Evolutionary conservation across 2,329 filamentous ascomycete species (phyloP), one percentile per base, ranked within the genome.

Genomic region (Exophiala sp.): DNA sequence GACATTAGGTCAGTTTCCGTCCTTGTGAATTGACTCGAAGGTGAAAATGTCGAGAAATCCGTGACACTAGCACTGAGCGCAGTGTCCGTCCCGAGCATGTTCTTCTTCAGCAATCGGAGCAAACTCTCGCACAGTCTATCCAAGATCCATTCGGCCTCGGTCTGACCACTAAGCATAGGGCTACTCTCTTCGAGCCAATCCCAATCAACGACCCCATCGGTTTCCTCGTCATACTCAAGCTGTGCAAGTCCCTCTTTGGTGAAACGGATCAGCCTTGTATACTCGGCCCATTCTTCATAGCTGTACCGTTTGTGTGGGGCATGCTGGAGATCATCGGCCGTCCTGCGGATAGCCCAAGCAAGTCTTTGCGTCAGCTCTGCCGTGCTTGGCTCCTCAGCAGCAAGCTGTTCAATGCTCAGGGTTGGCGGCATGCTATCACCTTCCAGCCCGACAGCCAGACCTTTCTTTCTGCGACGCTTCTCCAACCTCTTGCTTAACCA

Each of bases 241-340:
- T 68, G 66, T 2, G 66, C 63, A 2, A 69, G 62, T 10, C 62
- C 65, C 24, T 66, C 71, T 49, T 64, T 67, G 35, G 70, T 79
- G 60, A 85, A 84, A 2, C 80, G 75, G 35, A 95, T 88, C 32
- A 96, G 77, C 18, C 82, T 81, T 6, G 91, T 85, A 63, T 89
- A 94, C 74, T 89, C 88, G 0, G 87, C 87, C 91, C 91, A 95
- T 66, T 95, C 87, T 61, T 91, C 84, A 59, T 91, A 96, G 0
- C 75, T 78, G 67, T 96, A 96, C 50, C 78, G 79, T 51, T 84
- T 84, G 0, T 79, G 76, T 2, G 81, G 78, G 3, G 77, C 70
- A 41, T 75, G 69, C 14, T 81, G 79, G 33, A 88, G 73, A 65
- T 94, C 82, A 44, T 80, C 74, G 1, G 83, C 82, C 1, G 89